These are phyloP conservation scores for Pichia sp. DNA, from an alignment of 1,139 yeast species.

Conservation along the genomic window DNA sequence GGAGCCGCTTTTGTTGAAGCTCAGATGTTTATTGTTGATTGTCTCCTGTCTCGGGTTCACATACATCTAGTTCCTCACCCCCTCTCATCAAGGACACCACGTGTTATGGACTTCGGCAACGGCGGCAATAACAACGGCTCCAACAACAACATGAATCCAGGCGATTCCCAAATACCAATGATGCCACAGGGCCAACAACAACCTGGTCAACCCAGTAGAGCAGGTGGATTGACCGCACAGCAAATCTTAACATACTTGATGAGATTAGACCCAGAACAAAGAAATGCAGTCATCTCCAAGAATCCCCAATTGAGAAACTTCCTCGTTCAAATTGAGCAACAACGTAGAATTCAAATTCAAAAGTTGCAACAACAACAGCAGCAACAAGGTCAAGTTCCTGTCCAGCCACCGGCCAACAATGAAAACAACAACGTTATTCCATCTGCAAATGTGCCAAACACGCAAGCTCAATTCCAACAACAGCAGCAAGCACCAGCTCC, in stretches of 20 bases:
- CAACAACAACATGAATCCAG: neutral
- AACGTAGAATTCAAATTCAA: constrained; percentile 29
- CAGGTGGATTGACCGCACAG: constrained; percentile 25
- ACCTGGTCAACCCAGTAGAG: neutral
- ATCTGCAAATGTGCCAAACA: constrained; percentile 1
- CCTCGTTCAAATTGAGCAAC: constrained; percentile 36
- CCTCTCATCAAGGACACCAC: too few species aligned
- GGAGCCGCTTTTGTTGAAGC: neutral
- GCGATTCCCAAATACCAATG: constrained; percentile 1
- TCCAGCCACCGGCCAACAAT: too few species aligned
- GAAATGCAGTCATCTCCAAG: constrained; percentile 29
- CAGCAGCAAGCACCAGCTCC: constrained; percentile 6
- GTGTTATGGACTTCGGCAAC: neutral
- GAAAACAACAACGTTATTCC: constrained; percentile 18
- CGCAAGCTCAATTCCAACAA: constrained; percentile 6
- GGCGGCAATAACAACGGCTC: too few species aligned
- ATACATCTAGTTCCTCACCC: too few species aligned
- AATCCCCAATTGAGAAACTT: constrained; percentile 33
- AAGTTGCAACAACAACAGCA: constrained; percentile 28
- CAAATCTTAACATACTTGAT: constrained; percentile 31
- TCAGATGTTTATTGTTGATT: too few species aligned
- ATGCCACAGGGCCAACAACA: neutral
- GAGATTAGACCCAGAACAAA: constrained; percentile 33
- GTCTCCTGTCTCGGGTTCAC: too few species aligned
- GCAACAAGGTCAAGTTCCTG: constrained; percentile 19